Evolutionary conservation across 352 stramenopile genomes (phyloP), one percentile per base, ranked within the genome.

Genomic region (Pythium brachiatum): DNA sequence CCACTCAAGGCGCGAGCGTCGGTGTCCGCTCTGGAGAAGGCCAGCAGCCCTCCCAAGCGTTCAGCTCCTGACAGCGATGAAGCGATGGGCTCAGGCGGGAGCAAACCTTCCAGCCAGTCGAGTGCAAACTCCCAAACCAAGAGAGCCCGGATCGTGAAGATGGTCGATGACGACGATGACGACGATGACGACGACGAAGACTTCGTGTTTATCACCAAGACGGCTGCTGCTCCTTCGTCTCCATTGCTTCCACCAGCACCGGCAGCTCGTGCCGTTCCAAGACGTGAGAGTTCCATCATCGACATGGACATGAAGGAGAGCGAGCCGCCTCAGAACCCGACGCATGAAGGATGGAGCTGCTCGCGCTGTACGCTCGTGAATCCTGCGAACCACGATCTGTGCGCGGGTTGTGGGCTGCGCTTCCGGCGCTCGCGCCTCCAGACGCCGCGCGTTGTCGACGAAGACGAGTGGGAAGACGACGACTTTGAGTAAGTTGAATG

Each of bases 291-390:
- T 46, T 57, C 50, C 0, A 72, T 66, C 60, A 71, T 69, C 7
- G 69, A 83, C 9, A 72, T 89, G 62, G 72, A 86, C 9, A 64
- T 68, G 38, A 84, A 81, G 58, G 70, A 80, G 21, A 81, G 70
- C 26, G 72, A 82, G 27, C 63, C 60, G 38, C 56, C 62, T 11
- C 52, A 69, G 16, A 23, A 70, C 18, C 36, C 64, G 23, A 26
- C 32, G 12, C 48, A 66, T 16, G 23, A 64, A 15, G 46, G 20
- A 0, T 95, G 84, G 84, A 90, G 70, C 59, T 95, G 86, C 57
- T 79, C 65, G 43, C 79, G 86, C 36, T 95, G 86, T 62, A 95
- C 84, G 11, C 72, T 95, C 59, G 72, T 83, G 47, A 95, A 95
- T 51, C 72, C 79, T 16, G 53, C 72, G 25, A 74, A 64, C 8